A percentile compares a stretch with the other conserved stretches of the same genome.
These are phyloP conservation scores for Samsoniella hepiali DNA, from an alignment of 2,329 filamentous ascomycete genomes.

Conservation along the genomic window DNA sequence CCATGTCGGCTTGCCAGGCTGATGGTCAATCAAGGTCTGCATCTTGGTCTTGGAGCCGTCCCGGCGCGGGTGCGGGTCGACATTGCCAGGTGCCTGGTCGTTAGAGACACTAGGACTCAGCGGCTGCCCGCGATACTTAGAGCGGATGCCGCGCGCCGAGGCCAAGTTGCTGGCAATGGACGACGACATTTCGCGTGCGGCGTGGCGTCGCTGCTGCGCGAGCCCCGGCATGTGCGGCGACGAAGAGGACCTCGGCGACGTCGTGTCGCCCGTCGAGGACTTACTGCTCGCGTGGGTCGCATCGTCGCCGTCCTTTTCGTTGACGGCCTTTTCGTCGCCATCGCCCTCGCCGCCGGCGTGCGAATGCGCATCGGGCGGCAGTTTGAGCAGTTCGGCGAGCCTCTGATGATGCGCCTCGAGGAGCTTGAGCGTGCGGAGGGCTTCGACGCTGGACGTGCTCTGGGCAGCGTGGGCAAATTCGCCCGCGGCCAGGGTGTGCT, in stretches of 20 bases:
- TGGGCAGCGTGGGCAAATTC: slow-evolving; percentile 84
- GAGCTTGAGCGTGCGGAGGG: slow-evolving; percentile 76
- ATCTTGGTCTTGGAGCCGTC: slow-evolving; percentile 51
- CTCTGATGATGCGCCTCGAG: slow-evolving; percentile 85
- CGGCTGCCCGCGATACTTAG: slow-evolving; percentile 62
- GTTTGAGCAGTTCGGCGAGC: slow-evolving; percentile 76
- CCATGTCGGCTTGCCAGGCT: slow-evolving; percentile 52
- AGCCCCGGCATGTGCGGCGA: slow-evolving; percentile 29
- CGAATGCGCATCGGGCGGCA: slow-evolving; percentile 50
- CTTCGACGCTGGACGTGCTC: slow-evolving; percentile 65
- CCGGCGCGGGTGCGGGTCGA: slow-evolving; percentile 55
- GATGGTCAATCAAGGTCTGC: slow-evolving; percentile 53
- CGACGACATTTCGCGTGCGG: slow-evolving; percentile 68
- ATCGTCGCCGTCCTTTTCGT: slow-evolving; percentile 17
- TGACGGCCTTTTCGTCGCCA: slow-evolving; percentile 28
- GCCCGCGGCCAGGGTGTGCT: slow-evolving; percentile 82
- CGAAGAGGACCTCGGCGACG: slow-evolving; percentile 27
- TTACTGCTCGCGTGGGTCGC: slow-evolving; percentile 18
- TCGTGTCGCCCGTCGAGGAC: slow-evolving; percentile 24
- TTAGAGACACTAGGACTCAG: slow-evolving; percentile 70
- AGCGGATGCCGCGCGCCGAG: slow-evolving; percentile 75
- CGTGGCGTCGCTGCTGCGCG: slow-evolving; percentile 46
- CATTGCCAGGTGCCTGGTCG: slow-evolving; percentile 68
- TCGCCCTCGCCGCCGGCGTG: slow-evolving; percentile 29
- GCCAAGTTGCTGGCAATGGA: slow-evolving; percentile 88